A percentile compares a stretch with the other conserved stretches of the same genome.
These are phyloP conservation scores for Echria macrotheca DNA, from an alignment of 495 filamentous ascomycete species.

Conservation along the genomic window DNA sequence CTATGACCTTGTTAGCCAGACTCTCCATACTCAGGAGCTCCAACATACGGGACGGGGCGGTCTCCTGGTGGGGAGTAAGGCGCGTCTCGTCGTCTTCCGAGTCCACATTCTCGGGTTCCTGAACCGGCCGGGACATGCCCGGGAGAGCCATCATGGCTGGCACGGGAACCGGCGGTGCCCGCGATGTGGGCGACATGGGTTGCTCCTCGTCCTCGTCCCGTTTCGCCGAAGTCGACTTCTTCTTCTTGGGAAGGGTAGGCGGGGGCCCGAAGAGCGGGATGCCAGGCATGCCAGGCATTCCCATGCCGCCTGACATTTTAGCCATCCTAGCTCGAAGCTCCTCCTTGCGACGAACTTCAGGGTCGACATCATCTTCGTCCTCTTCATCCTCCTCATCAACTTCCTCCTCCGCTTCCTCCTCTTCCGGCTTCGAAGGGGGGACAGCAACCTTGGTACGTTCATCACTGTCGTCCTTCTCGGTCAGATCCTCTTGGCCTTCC, in stretches of 20 bases:
- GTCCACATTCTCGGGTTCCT: slow-evolving; percentile 8
- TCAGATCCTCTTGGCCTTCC: slow-evolving; percentile 73
- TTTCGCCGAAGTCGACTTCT: slow-evolving; percentile 53
- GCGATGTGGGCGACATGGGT: slow-evolving; percentile 36
- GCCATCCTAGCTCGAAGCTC: slow-evolving; percentile 93
- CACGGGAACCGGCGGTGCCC: slow-evolving; percentile 67
- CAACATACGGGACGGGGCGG: slow-evolving; percentile 44
- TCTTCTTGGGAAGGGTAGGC: slow-evolving; percentile 50
- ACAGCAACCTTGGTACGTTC: slow-evolving; percentile 40
- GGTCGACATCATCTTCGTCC: slow-evolving; percentile 87
- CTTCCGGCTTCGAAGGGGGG: slow-evolving; percentile 31
- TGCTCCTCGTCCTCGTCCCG: not conserved
- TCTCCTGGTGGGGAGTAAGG: slow-evolving; percentile 34
- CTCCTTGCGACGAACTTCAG: slow-evolving; percentile 78
- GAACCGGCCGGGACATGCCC: slow-evolving; percentile 52
- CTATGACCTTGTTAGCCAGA: slow-evolving; percentile 30
- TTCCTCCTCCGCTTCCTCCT: slow-evolving; percentile 44
- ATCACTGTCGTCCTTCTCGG: slow-evolving; percentile 69
- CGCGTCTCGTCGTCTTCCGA: slow-evolving; percentile 19
- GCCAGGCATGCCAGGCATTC: slow-evolving; percentile 92
- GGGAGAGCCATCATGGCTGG: slow-evolving; percentile 69
- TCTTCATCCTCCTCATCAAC: slow-evolving; percentile 64
- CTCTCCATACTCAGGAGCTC: slow-evolving; percentile 16
- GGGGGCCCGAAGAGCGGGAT: slow-evolving; percentile 64
- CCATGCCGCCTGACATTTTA: slow-evolving; percentile 98